Percentiles rank a stretch among this genome's conserved stretches.
These are phyloP conservation scores for Hirschioporus abietinus DNA, from an alignment of 768 basidiomycete genomes.

Conservation along the genomic window DNA sequence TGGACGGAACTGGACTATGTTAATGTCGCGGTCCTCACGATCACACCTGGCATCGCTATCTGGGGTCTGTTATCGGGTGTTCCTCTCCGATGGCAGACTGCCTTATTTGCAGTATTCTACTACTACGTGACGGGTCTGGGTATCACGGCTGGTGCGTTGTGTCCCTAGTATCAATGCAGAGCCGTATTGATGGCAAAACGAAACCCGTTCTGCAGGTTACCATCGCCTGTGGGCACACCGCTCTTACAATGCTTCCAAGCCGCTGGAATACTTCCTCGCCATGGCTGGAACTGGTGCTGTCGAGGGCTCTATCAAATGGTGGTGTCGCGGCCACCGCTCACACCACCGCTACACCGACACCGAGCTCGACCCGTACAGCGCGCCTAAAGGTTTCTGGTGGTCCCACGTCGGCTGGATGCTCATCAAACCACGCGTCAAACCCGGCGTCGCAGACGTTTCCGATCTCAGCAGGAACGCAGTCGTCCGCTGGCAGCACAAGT, in stretches of 20 bases:
- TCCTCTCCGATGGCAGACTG: constrained; percentile 64
- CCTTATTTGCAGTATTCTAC: constrained; percentile 58
- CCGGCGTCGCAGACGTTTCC: constrained; percentile 85
- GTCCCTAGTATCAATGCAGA: constrained; percentile 20
- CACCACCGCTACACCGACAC: constrained; percentile 98
- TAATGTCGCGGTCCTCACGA: constrained; percentile 62
- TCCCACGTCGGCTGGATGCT: constrained; percentile 94
- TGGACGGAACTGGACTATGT: constrained; percentile 70
- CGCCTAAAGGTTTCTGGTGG: constrained; percentile 82
- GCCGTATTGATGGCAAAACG: constrained; percentile 17
- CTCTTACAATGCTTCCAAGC: constrained; percentile 84
- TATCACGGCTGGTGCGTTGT: constrained; percentile 31
- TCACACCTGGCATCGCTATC: constrained; percentile 67
- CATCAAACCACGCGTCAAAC: constrained; percentile 82
- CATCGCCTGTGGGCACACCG: constrained; percentile 98
- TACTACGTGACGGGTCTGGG: constrained; percentile 83
- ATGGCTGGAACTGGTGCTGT: constrained; percentile 87
- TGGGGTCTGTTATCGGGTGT: constrained; percentile 56
- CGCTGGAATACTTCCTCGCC: constrained; percentile 82
- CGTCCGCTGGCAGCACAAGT: constrained; percentile 82
- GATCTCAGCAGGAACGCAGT: constrained; percentile 78
- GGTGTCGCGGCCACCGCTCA: constrained; percentile 95
- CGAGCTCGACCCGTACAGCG: constrained; percentile 93
- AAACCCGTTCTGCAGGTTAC: constrained; percentile 50
- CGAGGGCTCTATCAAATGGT: constrained; percentile 98